Base-by-base conservation (phyloP, 2,329 filamentous ascomycete species). In the Beauveria sp. region DNA sequence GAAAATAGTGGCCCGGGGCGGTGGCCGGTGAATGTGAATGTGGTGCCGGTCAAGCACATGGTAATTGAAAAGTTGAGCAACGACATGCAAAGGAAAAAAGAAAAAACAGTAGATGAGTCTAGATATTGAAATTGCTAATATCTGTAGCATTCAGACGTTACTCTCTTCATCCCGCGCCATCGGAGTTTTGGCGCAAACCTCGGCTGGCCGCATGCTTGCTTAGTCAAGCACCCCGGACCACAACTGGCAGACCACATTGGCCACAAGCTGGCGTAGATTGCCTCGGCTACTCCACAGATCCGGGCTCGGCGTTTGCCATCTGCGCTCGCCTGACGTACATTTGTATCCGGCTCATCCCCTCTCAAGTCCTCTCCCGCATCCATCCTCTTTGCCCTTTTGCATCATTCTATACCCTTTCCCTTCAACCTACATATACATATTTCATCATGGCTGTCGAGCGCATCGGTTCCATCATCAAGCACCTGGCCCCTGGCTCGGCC, bases 381-480 rank as follows among this genome's bases (percentile, higher is more conserved):
- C 52, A 45, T 62, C 50, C 2, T 54, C 20, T 43, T 42, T 22
- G 54, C 9, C 30, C n/a, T 24, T 60, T 42, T 58, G 34, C 49
- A 46, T 55, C 40, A 54, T 51, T 24, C 61, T 20, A 51, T 24
- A 53, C 22, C 60, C 54, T 52, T 40, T 34, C 20, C 60, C 18
- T 40, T 22, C n/a, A n/a, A 51, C 8, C 16, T 26, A 34, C n/a
- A 22, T 14, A 58, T 24, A 58, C 45, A 50, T 58, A n/a, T 40
- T 55, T 63, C 74, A 81, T 68, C 69, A 95, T 93, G 90, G 88
- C 91, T 67, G 83, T 87, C 65, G 91, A 96, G 80, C 86, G 93
- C 77, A 86, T 98, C 68, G 89, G 85, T 70, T 93, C 89, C 67
- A 89, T 98, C 70, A 83, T 96, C 70, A 92, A 88, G 78, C 93